Evolutionary conservation across 257 asterid genomes (phyloP).

Genomic region (Nicotiana noctiflora): DNA sequence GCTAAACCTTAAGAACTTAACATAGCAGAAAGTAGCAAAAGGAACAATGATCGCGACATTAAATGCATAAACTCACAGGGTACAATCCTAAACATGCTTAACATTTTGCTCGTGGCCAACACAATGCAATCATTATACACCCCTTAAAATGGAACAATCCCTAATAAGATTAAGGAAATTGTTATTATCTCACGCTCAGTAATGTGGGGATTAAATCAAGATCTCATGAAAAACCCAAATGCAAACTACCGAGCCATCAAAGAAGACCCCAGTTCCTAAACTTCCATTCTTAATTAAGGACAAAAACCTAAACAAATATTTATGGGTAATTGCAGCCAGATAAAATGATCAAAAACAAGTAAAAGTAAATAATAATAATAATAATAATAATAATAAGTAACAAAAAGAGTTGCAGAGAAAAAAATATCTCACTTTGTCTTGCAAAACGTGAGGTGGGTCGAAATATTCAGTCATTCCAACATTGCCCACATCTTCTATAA

Average conservation of each 20-base stretch:
- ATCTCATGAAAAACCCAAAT: constrained; percentile 27
- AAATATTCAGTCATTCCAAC: constrained; percentile 87
- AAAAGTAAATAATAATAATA: background rate
- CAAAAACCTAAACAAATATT: constrained; percentile 11
- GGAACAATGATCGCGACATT: background rate
- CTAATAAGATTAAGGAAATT: background rate
- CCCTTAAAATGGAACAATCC: background rate
- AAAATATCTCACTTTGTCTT: constrained; percentile 46
- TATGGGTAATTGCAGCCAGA: constrained; percentile 12
- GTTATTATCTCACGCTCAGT: background rate
- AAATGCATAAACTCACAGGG: background rate
- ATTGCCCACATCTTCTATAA: constrained; percentile 91
- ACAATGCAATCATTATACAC: constrained; percentile 3
- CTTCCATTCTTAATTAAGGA: constrained; percentile 7
- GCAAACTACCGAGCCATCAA: constrained; percentile 6
- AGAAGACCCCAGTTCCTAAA: constrained; percentile 8
- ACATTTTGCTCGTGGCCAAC: background rate
- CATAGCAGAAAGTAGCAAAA: background rate
- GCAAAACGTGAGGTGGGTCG: constrained; percentile 67
- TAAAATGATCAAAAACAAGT: constrained; percentile 12
- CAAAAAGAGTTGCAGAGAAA: background rate
- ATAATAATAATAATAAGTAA: too few relatives aligned
- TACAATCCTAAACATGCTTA: background rate
- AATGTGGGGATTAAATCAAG: constrained; percentile 18
- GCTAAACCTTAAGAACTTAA: background rate